Base-by-base conservation (phyloP, 179 eudicot genomes). In the Sideroxylon spinosum region DNA sequence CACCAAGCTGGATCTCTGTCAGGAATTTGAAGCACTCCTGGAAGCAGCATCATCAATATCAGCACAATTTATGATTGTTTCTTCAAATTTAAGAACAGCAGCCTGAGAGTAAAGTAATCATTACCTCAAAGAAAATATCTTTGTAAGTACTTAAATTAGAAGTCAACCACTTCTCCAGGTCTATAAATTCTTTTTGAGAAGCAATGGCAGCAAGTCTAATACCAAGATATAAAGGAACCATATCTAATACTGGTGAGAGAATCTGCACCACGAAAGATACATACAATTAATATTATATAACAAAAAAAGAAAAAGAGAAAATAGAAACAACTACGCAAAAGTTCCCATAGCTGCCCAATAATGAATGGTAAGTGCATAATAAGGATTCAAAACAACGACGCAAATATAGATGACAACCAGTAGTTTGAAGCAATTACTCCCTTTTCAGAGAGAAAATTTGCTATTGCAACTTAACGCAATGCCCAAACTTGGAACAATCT, bases 141-240 rank as follows among this genome's bases (percentile, higher is more conserved):
- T 82, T 89, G 78, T 79, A 84, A 53, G 86, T 81, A 78, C 77
- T 77, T 56, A 93, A 79, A 71, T 85, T 89, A 78, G 86, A 85
- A 79, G 83, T 86, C 84, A 93, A 77, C 99, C 99, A 95, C 67
- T 82, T 89, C 87, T 93, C 98, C 71, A 95, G 85, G 85, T 95
- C 98, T 67, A 95, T 48, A 69, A 87, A 85, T 78, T 93, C 97
- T 82, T 82, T 91, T 61, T 82, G 86, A 71, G 93, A 91, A 76
- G 95, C 95, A 88, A 88, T 77, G 32, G 84, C 87, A 71, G 99
- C 99, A 83, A 95, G 73, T 78, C 87, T 91, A 84, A 95, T 86
- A 50, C 92, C 89, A 78, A 88, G 83, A 78, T 80, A 77, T 80
- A 83, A 89, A 59, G 99, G 99, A 76, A 88, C 80, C 90, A 85